Conservation (phyloP, 768 basidiomycete genomes). For the Serpula lacrymans region DNA sequence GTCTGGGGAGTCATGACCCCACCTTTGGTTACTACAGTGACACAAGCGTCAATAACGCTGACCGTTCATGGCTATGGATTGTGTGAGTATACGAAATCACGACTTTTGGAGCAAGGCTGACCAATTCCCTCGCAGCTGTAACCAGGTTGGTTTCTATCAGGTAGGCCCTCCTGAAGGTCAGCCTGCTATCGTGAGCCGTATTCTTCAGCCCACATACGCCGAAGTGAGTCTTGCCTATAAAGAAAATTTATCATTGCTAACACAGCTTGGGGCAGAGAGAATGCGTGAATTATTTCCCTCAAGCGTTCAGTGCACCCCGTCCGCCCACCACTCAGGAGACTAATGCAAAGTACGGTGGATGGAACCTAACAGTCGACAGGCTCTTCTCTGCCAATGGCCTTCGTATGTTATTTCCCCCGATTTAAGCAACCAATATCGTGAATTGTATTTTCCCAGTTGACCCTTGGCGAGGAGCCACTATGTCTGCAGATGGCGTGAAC, state of each 20-base stretch:
- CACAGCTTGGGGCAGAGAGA: constrained; percentile 39
- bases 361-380: constrained; percentile 50
- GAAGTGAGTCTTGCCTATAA: constrained; percentile 7
- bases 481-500: constrained; percentile 47
- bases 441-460: constrained; percentile 39
- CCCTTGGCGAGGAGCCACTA: constrained; percentile 63
- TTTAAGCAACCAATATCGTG: neutral
- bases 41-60: constrained; percentile 48
- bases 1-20: constrained; percentile 34
- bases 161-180: constrained; percentile 28
- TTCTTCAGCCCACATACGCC: constrained; percentile 16
- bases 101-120: constrained; percentile 11
- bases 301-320: constrained; percentile 44
- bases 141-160: constrained; percentile 55
- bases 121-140: constrained; percentile 42
- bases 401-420: constrained; percentile 35
- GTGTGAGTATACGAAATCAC: constrained; percentile 34
- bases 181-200: constrained; percentile 20
- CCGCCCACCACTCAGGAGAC: constrained; percentile 39
- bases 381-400: constrained; percentile 64
- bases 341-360: constrained; percentile 52
- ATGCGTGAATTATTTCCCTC: constrained; percentile 60
- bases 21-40: constrained; percentile 44
- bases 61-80: constrained; percentile 66
- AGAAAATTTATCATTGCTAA: neutral